Percentiles rank a stretch among this genome's conserved stretches.
Evolutionary conservation across 257 asterid species (phyloP).

Genomic region (Solanum lycopersicoides): DNA sequence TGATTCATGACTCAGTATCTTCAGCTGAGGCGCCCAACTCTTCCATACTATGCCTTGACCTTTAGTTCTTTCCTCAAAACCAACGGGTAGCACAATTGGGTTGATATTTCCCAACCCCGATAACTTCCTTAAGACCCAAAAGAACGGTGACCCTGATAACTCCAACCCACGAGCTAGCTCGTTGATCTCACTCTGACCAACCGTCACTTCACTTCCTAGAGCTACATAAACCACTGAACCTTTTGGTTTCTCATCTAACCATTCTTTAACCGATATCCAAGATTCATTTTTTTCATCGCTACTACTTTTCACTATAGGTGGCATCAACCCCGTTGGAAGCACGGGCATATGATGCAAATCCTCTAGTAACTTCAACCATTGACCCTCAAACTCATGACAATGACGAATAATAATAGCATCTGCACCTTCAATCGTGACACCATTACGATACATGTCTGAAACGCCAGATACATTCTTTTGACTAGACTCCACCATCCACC

Average conservation of each 20-base stretch:
- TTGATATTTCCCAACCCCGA: neutral
- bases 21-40: conserved; percentile 39
- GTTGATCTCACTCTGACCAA: conserved; percentile 9
- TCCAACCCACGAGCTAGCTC: conserved; percentile 46
- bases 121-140: conserved; percentile 29
- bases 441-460: neutral
- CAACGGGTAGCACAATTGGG: conserved; percentile 7
- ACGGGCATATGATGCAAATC: neutral
- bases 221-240: conserved; percentile 29
- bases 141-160: conserved; percentile 23
- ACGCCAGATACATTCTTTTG: conserved; percentile 2
- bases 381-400: conserved; percentile 1
- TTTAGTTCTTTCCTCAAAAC: conserved; percentile 25
- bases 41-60: conserved; percentile 37
- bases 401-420: neutral
- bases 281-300: neutral
- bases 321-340: conserved; percentile 10
- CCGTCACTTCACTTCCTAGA: conserved; percentile 26
- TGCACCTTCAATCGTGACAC: neutral
- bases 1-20: conserved; percentile 35
- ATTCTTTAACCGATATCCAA: conserved; percentile 11
- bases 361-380: neutral
- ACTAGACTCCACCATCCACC: conserved; percentile 9
- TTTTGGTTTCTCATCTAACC: conserved; percentile 12
- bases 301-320: neutral